Evolutionary conservation across 768 basidiomycete species (phyloP).

Genomic region (Russula abietina): DNA sequence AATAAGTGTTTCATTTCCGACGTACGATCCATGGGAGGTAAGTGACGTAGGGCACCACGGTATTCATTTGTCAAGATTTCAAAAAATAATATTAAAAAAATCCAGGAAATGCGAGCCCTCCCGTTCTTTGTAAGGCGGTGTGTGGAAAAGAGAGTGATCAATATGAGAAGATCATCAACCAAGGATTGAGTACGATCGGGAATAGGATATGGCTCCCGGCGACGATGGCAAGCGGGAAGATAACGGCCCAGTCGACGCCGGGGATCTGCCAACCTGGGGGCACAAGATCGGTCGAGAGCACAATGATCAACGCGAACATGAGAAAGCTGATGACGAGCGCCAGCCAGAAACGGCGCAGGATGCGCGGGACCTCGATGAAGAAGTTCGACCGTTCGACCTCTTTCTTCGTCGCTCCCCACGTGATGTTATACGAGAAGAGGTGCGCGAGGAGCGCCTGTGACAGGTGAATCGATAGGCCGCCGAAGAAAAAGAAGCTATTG

Average conservation of each 20-base stretch:
- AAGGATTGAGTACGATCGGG: constrained; percentile 86
- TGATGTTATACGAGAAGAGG: constrained; percentile 52
- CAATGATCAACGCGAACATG: constrained; percentile 46
- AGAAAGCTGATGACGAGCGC: constrained; percentile 51
- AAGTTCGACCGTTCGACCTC: constrained; percentile 86
- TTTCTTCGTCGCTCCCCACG: constrained; percentile 62
- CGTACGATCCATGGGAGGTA: background rate
- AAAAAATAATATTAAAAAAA: background rate
- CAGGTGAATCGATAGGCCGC: too few relatives aligned
- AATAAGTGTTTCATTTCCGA: background rate
- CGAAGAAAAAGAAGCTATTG: constrained; percentile 51
- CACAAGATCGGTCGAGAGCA: constrained; percentile 51
- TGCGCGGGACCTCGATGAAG: constrained; percentile 83
- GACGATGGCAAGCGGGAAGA: constrained; percentile 65
- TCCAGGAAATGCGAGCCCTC: background rate
- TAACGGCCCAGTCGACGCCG: constrained; percentile 62
- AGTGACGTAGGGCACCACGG: background rate
- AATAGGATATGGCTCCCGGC: constrained; percentile 63
- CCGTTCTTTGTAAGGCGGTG: background rate
- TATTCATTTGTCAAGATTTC: background rate
- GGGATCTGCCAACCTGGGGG: constrained; percentile 61
- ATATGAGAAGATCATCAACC: constrained; percentile 80
- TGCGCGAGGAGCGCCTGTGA: too few relatives aligned
- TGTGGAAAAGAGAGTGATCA: constrained; percentile 19
- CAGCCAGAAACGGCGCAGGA: constrained; percentile 72